Base-by-base conservation (phyloP, 1,284 basidiomycete genomes). In the Takashimella koratensis region DNA sequence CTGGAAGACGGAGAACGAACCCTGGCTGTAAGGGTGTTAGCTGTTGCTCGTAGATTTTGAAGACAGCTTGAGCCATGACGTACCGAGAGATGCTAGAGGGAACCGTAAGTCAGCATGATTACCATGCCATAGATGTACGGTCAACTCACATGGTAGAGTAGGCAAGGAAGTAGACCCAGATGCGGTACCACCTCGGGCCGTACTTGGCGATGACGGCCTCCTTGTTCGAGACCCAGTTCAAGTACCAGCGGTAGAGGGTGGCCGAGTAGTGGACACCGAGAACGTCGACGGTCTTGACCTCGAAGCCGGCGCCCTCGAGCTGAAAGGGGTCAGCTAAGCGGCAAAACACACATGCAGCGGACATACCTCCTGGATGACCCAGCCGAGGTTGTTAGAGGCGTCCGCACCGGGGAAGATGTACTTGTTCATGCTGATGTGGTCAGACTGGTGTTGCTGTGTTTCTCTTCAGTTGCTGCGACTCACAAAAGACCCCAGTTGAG, bases 381-480 rank as follows among this genome's bases (percentile, higher is more conserved):
- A 98, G 54, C 90, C 91, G 51, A 98, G 86, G 42, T 93, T 89
- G 75, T 90, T 91, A 5, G 86, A 90, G 0, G 94, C 94, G 68
- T 99, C 95, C 6, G 96, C 96, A 70, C 96, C 95, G 49, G 96
- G 94, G 86, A 98, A 98, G 73, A 98, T 77, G 65, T 94, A 94
- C 72, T 93, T 94, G 84, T 91, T 94, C 91, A 95, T 95, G 81
- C 68, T 73, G 53, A 11, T n/a, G 25, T 36, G 30, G n/a, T n/a
- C n/a, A n/a, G n/a, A n/a, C 8, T 23, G 30, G 47, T 44, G 6
- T 8, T 39, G 5, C 4, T 26, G 23, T 23, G 25, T 19, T 16
- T 13, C 25, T 55, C n/a, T n/a, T n/a, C n/a, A n/a, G n/a, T n/a
- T n/a, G 24, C 89, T 23, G 6, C 19, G 40, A 66, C 70, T 61